Evolutionary conservation across 1,284 basidiomycete genomes (phyloP).

Genomic region (Ustilago hordei): DNA sequence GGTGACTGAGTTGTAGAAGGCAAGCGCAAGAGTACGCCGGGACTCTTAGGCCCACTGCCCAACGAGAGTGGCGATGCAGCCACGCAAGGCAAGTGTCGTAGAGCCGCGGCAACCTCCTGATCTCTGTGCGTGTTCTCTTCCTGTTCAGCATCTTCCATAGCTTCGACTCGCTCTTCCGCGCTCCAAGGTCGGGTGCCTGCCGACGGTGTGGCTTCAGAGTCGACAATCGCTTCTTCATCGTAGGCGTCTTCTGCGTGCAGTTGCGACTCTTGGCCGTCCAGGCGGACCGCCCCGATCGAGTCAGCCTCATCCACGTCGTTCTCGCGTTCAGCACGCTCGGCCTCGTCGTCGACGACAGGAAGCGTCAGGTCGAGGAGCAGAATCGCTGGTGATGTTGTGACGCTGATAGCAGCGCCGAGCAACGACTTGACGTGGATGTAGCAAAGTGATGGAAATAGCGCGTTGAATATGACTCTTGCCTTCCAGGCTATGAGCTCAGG

Average conservation of each 20-base stretch:
- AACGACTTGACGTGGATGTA: conserved; percentile 80
- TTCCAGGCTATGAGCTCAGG: conserved; percentile 34
- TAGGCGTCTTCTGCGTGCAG: conserved; percentile 38
- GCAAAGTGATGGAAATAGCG: conserved; percentile 88
- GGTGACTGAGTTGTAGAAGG: conserved; percentile 9
- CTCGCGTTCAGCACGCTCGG: conserved; percentile 70
- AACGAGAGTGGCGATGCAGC: conserved; percentile 43
- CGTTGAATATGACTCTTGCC: conserved; percentile 31
- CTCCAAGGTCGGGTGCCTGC: conserved; percentile 15
- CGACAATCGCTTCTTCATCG: conserved; percentile 16
- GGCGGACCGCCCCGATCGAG: conserved; percentile 57
- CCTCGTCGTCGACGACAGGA: conserved; percentile 79
- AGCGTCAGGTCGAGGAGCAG: conserved; percentile 87
- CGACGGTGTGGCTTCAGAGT: conserved; percentile 12
- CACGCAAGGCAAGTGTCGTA: conserved; percentile 45
- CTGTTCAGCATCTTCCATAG: conserved; percentile 28
- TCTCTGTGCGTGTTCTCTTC: conserved; percentile 45
- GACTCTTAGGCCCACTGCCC: conserved; percentile 18
- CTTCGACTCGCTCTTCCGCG: conserved; percentile 35
- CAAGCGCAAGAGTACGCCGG: background rate
- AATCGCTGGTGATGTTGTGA: conserved; percentile 88
- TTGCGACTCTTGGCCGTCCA: conserved; percentile 49
- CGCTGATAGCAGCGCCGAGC: conserved; percentile 79
- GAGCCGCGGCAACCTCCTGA: conserved; percentile 49
- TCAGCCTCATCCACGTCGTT: conserved; percentile 49